Percentiles rank a stretch among this genome's conserved stretches.
phyloP scores from a whole-genome alignment of 768 basidiomycete genomes.

The Tricholoma sp. region DNA sequence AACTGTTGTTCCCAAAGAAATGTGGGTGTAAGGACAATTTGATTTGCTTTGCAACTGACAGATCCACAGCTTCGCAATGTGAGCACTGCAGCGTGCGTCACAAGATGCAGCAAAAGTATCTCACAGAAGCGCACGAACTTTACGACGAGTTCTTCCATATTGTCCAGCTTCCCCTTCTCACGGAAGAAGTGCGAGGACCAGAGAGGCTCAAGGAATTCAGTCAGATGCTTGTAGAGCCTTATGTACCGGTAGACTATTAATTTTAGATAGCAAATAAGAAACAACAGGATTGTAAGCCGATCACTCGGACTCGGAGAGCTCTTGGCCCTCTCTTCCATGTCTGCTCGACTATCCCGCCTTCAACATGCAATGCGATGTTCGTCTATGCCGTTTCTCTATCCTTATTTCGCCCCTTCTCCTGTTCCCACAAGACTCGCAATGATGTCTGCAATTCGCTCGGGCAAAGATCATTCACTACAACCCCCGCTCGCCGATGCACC shows the following conservation, averaged over 20 bases:
- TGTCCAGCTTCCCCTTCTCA: conserved; percentile 85
- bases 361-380: conserved; percentile 27
- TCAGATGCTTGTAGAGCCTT: conserved; percentile 85
- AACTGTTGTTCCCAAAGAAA: conserved; percentile 89
- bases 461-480: conserved; percentile 20
- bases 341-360: conserved; percentile 24
- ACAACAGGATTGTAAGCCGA: background rate
- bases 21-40: conserved; percentile 41
- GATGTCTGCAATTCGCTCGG: conserved; percentile 59
- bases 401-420: conserved; percentile 25
- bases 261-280: background rate
- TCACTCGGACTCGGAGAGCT: background rate
- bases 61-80: conserved; percentile 75
- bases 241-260: conserved; percentile 43
- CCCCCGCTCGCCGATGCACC: conserved; percentile 40
- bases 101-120: conserved; percentile 98
- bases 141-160: conserved; percentile 99
- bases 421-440: conserved; percentile 50
- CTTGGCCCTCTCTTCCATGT: conserved; percentile 19
- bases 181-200: conserved; percentile 94
- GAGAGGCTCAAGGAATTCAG: conserved; percentile 92
- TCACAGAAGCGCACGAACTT: conserved; percentile 92
- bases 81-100: conserved; percentile 93
- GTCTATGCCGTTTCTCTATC: conserved; percentile 26
- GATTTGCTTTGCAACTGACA: background rate